Percentiles rank a stretch among this genome's conserved stretches.
Conservation (phyloP, 2,329 filamentous ascomycete genomes). For the Pyrenophora tritici-repentis region DNA sequence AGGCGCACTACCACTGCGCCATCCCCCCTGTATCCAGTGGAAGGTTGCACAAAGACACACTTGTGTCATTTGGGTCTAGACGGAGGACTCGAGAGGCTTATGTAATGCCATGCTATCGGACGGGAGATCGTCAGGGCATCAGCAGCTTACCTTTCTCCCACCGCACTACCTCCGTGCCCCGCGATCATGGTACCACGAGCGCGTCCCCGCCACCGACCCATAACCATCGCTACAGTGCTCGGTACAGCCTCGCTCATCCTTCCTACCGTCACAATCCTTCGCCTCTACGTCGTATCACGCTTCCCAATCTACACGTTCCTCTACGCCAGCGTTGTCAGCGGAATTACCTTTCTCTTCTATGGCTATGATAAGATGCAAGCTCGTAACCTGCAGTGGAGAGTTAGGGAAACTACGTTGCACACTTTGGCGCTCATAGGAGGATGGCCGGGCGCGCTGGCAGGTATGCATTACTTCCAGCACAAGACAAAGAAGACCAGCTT, state of each 20-base stretch:
- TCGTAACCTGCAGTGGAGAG: constrained; percentile 38
- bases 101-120: not conserved
- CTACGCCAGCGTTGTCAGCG: constrained; percentile 28
- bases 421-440: constrained; percentile 36
- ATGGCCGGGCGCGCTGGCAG: constrained; percentile 41
- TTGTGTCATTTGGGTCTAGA: no score
- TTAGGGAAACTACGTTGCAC: constrained; percentile 40
- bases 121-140: constrained; percentile 16
- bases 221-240: constrained; percentile 30
- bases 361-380: constrained; percentile 46
- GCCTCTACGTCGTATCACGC: constrained; percentile 28
- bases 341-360: constrained; percentile 37
- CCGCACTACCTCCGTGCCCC: not conserved
- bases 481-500: constrained; percentile 42
- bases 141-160: not conserved
- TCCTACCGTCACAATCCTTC: constrained; percentile 59
- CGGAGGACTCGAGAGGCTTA: not conserved
- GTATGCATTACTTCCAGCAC: constrained; percentile 46
- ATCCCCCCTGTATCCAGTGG: no score
- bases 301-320: constrained; percentile 19
- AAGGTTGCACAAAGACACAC: no score
- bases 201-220: constrained; percentile 28
- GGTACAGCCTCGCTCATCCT: constrained; percentile 53
- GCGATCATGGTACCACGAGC: constrained; percentile 16
- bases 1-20: no score